Base-by-base conservation (phyloP, 257 asterid genomes). In the Lavandula angustifolia region DNA sequence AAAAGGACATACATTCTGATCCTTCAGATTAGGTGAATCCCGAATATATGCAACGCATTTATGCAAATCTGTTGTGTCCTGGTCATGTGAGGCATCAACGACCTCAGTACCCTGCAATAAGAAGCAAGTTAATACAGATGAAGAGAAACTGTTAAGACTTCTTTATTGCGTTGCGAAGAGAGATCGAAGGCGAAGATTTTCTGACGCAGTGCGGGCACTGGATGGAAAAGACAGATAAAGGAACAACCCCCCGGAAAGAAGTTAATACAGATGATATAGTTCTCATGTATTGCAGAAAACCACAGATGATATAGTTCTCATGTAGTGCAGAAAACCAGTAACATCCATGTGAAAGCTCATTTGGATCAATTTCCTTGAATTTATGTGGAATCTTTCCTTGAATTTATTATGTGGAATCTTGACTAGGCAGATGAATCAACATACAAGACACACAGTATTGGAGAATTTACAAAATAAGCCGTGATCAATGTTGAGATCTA, bases 41-140 rank as follows among this genome's bases (percentile, higher is more conserved):
- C 60, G 80, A 48, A 94, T 69, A 55, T 90, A 81, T 44, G 75
- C 79, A 56, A 94, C 75, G 18, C 99, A 94, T 75, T 94, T 94
- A 69, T 90, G 92, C 63, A 94, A 78, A 80, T 94, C 97, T 9
- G 99, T 94, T 27, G 96, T 84, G 66, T 90, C 95, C 70, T 90
- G 99, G 78, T 90, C 95, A 58, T 82, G 59, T 33, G 97, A 90
- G 55, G 86, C 96, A 78, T 87, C 89, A 17, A 85, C 60, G 51
- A 79, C 70, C 77, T 74, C 57, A 32, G 96, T 86, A 38, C 97
- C 97, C 97, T 92, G 95, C 81, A 83, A 40, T 66, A 47, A 37
- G 17, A 62, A 68, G 62, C 63, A 22, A 22, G 27, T 22, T 22
- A 22, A 22, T 22, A 22, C 27, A 22, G 27, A 22, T 22, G 27